Evolutionary conservation across 257 asterid genomes (phyloP), one percentile per base, ranked within the genome.

Genomic region (Anisodus acutangulus): DNA sequence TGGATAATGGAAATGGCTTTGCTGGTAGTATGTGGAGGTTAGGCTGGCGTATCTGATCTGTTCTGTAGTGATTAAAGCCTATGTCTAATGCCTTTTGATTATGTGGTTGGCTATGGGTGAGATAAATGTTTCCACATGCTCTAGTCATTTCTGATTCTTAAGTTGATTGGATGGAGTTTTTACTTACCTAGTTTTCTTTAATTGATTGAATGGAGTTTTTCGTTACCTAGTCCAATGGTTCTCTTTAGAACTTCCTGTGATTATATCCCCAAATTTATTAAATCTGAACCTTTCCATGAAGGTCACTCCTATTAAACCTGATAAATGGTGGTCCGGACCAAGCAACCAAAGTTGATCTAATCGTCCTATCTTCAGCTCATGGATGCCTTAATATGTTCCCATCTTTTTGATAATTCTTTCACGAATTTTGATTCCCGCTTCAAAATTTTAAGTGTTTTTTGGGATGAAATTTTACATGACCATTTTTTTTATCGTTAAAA

Each of bases 81-180:
- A 71, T 71, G 58, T 71, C 79, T 43, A 43, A 71, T 45, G 58
- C 16, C 79, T n/a, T n/a, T 39, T 63, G 26, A 31, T 68, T 69
- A 71, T 45, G 79, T 71, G 79, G 79, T 9, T n/a, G 79, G 57
- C 79, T n/a, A 45, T 70, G 79, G 37, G 37, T 70, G 79, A 43
- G 37, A 43, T 71, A 71, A n/a, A 17, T 69, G 11, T 51, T 17
- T 43, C 55, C 58, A 45, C 39, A 71, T 45, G 9, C 58, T 43
- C 79, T 71, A 57, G 79, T 57, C 39, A 71, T 43, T 43, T 45
- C 79, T 71, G 57, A 71, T 71, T 71, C 58, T n/a, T 43, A 16
- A 71, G 10, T 71, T 71, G 57, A 45, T 71, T 71, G 39, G 35
- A 57, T 45, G 13, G 26, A 39, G 58, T 70, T 55, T 41, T 35